Percentiles rank a stretch among this genome's conserved stretches.
Conservation (phyloP, 768 basidiomycete species). For the Hortiboletus campestris region DNA sequence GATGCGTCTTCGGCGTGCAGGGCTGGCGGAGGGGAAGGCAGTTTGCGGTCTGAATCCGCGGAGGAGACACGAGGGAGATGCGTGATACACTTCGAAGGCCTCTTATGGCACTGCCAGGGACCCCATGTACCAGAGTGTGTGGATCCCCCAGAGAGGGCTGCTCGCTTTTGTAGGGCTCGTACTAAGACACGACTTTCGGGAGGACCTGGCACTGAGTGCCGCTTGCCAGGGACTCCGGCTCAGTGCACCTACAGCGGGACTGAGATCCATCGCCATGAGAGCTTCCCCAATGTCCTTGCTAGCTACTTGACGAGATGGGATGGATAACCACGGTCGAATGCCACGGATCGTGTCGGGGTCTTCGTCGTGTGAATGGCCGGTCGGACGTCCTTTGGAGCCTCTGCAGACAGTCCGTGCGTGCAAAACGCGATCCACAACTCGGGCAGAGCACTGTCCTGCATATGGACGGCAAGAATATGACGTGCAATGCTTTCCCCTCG, state of each 20-base stretch:
- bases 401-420: background rate
- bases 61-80: slow-evolving; percentile 25
- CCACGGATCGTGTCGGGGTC: slow-evolving; percentile 3
- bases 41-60: slow-evolving; percentile 12
- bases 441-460: background rate
- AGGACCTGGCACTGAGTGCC: slow-evolving; percentile 21
- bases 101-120: slow-evolving; percentile 11
- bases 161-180: slow-evolving; percentile 19
- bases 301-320: slow-evolving; percentile 20
- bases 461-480: background rate
- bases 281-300: slow-evolving; percentile 24
- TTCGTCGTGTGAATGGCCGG: slow-evolving; percentile 21
- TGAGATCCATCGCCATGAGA: slow-evolving; percentile 42
- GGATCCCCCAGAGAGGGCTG: slow-evolving; percentile 13
- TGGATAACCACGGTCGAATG: slow-evolving; percentile 33
- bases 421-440: too few species aligned
- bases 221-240: slow-evolving; percentile 26
- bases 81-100: too few species aligned
- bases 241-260: slow-evolving; percentile 3
- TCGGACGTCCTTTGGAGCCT: slow-evolving; percentile 20
- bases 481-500: slow-evolving; percentile 22
- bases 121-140: slow-evolving; percentile 3
- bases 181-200: slow-evolving; percentile 19
- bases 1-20: background rate
- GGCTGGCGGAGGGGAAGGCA: slow-evolving; percentile 1